Conservation (phyloP, 306 rosid genomes). For the Quercus mongolica region DNA sequence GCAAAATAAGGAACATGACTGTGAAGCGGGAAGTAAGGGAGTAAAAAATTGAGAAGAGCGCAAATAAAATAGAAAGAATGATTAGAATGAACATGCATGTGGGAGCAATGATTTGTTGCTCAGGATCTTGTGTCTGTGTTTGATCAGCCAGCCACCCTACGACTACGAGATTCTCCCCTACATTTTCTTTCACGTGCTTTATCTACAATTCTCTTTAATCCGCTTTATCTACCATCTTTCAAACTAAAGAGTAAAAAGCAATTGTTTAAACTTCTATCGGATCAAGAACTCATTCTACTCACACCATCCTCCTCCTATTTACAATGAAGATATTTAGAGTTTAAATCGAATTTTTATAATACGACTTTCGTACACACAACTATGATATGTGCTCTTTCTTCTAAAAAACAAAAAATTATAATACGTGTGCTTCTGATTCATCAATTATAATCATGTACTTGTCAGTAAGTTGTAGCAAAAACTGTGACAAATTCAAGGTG, state of each 20-base stretch:
- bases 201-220: background rate
- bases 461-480: too few relatives aligned
- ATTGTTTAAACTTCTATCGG: too few relatives aligned
- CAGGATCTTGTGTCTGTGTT: background rate
- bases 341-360: too few relatives aligned
- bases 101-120: slow-evolving; percentile 17
- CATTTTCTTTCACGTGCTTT: slow-evolving; percentile 8
- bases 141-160: background rate
- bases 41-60: background rate
- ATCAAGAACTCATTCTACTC: too few relatives aligned
- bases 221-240: background rate
- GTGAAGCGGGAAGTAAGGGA: slow-evolving; percentile 1
- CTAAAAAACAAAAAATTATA: too few relatives aligned
- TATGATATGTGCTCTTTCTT: too few relatives aligned
- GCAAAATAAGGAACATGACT: slow-evolving; percentile 14
- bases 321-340: too few relatives aligned
- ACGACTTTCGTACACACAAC: too few relatives aligned
- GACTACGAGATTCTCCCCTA: slow-evolving; percentile 13
- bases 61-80: background rate
- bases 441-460: too few relatives aligned
- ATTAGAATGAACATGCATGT: slow-evolving; percentile 18
- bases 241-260: background rate
- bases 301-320: too few relatives aligned
- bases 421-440: too few relatives aligned
- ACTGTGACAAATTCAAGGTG: too few relatives aligned